phyloP scores from a whole-genome alignment of 2,329 filamentous ascomycete species.

The Thielaviopsis euricoi region DNA sequence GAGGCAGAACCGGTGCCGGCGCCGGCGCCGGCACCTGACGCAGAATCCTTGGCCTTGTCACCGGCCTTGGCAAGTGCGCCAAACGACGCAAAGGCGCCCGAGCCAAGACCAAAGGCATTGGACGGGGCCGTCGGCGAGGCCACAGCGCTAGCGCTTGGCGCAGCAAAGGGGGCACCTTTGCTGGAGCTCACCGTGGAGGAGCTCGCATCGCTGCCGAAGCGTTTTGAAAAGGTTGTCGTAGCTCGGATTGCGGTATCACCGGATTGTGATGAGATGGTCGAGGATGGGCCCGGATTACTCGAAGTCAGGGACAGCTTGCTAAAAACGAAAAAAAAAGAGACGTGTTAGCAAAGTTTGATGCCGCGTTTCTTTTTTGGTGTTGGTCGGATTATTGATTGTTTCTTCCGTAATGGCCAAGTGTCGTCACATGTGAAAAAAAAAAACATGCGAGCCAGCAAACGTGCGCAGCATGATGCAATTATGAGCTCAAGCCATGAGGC shows the following conservation, averaged over 20 bases:
- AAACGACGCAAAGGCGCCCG: constrained; percentile 83
- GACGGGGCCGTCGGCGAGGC: constrained; percentile 62
- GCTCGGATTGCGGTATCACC: constrained; percentile 45
- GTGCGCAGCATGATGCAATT: not conserved
- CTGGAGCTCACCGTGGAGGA: constrained; percentile 47
- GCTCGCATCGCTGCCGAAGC: constrained; percentile 47
- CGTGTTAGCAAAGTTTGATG: constrained; percentile 13
- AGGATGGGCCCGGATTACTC: constrained; percentile 37
- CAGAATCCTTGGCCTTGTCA: constrained; percentile 18
- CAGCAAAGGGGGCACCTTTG: constrained; percentile 62
- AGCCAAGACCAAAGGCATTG: constrained; percentile 83
- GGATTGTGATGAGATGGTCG: constrained; percentile 24
- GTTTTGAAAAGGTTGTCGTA: constrained; percentile 47
- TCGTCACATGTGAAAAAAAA: not conserved
- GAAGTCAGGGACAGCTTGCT: constrained; percentile 87
- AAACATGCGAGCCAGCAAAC: not conserved
- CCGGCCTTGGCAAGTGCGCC: constrained; percentile 34
- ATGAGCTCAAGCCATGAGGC: not conserved
- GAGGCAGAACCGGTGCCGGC: constrained; percentile 14
- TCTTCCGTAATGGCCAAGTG: not conserved
- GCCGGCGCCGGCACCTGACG: constrained; percentile 13
- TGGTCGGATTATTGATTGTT: too few species aligned
- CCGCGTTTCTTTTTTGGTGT: constrained; percentile 4
- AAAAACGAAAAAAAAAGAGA: constrained; percentile 49
- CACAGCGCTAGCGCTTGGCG: constrained; percentile 53